phyloP scores from a whole-genome alignment of 2,329 filamentous ascomycete genomes.

The Trichoderma gracile region DNA sequence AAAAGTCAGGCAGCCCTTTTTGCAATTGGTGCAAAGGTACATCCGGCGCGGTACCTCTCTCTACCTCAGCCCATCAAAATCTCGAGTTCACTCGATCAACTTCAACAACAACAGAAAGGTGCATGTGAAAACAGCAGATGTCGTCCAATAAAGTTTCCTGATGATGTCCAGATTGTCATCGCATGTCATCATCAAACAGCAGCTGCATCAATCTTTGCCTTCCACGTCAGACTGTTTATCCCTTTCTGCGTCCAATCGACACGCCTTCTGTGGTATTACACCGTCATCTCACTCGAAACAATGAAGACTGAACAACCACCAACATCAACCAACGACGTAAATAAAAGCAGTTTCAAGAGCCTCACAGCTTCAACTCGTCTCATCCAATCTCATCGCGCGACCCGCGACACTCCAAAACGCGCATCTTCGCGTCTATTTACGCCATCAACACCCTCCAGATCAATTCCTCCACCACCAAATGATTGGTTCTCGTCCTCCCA shows the following conservation, averaged over 20 bases:
- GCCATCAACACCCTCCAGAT: neutral
- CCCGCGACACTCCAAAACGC: constrained; percentile 15
- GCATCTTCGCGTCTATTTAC: constrained; percentile 16
- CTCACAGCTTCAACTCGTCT: too few relatives aligned
- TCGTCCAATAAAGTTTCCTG: neutral
- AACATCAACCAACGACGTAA: neutral
- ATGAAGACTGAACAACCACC: neutral
- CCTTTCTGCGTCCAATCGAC: neutral
- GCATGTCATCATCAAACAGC: neutral
- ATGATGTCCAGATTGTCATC: neutral
- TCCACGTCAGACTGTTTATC: neutral
- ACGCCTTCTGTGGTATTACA: neutral
- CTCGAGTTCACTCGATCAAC: neutral
- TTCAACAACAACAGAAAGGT: too few relatives aligned
- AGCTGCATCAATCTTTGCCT: neutral
- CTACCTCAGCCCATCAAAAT: too few relatives aligned
- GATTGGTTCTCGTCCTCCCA: constrained; percentile 15
- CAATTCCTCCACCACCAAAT: neutral
- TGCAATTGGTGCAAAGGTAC: too few relatives aligned
- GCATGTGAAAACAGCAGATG: too few relatives aligned
- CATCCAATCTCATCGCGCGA: constrained; percentile 2
- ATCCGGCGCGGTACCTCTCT: neutral
- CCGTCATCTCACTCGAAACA: neutral
- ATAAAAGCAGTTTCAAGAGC: neutral
- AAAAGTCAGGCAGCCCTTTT: constrained; percentile 16